A percentile compares a stretch with the other conserved stretches of the same genome.
Evolutionary conservation across 257 asterid species (phyloP).

Genomic region (Vinca minor): DNA sequence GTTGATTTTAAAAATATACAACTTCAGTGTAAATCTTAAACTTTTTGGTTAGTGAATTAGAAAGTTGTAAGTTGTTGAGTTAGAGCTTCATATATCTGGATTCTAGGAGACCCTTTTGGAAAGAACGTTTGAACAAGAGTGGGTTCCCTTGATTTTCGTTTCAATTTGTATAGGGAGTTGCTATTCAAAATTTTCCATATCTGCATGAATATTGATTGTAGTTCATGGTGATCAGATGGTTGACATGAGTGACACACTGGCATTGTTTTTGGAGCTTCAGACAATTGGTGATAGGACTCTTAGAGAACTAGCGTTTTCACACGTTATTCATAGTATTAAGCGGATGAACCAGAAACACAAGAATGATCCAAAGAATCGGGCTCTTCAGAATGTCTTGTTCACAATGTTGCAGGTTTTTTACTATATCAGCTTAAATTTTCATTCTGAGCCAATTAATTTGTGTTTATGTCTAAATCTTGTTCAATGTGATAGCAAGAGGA

Average conservation of each 20-base stretch:
- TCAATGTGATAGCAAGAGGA: conserved; percentile 66
- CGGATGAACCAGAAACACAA: conserved; percentile 87
- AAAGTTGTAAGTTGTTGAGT: neutral
- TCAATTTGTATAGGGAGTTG: neutral
- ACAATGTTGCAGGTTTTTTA: conserved; percentile 68
- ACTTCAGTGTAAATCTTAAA: neutral
- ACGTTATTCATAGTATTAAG: conserved; percentile 55
- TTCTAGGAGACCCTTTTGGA: neutral
- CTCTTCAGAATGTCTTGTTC: conserved; percentile 68
- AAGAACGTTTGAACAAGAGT: neutral
- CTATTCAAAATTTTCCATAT: neutral
- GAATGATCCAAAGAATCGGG: conserved; percentile 67
- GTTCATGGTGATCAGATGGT: conserved; percentile 32
- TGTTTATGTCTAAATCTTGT: conserved; percentile 12
- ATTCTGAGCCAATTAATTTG: conserved; percentile 1
- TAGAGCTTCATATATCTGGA: neutral
- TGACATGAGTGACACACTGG: conserved; percentile 56
- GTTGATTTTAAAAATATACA: neutral
- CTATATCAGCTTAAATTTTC: conserved; percentile 7
- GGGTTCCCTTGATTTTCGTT: neutral
- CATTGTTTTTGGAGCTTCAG: conserved; percentile 86
- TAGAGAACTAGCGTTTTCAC: conserved; percentile 60
- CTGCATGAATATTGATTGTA: neutral
- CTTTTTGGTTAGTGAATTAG: neutral
- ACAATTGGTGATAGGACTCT: conserved; percentile 60